phyloP scores from a whole-genome alignment of 371 early-diverging fungal species.

The Mortierella sp. region DNA sequence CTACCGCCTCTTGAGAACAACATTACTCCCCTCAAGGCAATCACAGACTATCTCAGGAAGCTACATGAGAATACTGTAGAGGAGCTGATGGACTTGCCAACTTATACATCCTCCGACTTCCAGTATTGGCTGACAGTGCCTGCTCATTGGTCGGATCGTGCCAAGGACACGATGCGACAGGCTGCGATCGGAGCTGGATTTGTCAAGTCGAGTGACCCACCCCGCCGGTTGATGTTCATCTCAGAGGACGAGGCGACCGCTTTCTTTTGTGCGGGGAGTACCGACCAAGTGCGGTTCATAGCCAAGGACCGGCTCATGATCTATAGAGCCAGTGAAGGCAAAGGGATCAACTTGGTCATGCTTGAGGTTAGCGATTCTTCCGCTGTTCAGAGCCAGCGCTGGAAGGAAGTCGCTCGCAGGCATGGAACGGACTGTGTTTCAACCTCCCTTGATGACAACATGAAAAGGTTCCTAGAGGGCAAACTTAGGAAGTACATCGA shows the following conservation, averaged over 20 bases:
- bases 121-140: conserved; percentile 69
- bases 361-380: conserved; percentile 53
- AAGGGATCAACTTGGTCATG: conserved; percentile 70
- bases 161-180: conserved; percentile 67
- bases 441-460: conserved; percentile 69
- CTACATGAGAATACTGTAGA: conserved; percentile 61
- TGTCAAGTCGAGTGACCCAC: conserved; percentile 58
- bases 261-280: conserved; percentile 64
- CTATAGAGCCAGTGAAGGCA: conserved; percentile 72
- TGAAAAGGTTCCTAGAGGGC: conserved; percentile 64
- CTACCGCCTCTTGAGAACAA: conserved; percentile 61
- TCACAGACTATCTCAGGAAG: conserved; percentile 62
- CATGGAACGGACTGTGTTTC: conserved; percentile 71
- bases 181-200: conserved; percentile 65
- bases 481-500: conserved; percentile 64
- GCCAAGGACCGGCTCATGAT: conserved; percentile 69
- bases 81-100: conserved; percentile 59
- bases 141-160: conserved; percentile 66
- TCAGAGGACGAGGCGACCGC: conserved; percentile 70
- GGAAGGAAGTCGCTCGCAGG: conserved; percentile 68
- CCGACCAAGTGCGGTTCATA: conserved; percentile 60
- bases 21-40: conserved; percentile 61
- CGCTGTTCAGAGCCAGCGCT: conserved; percentile 31
- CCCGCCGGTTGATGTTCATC: conserved; percentile 63
- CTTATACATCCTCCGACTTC: conserved; percentile 56